phyloP scores from a whole-genome alignment of 176 grass and related monocot species.

The Puccinellia tenuiflora region DNA sequence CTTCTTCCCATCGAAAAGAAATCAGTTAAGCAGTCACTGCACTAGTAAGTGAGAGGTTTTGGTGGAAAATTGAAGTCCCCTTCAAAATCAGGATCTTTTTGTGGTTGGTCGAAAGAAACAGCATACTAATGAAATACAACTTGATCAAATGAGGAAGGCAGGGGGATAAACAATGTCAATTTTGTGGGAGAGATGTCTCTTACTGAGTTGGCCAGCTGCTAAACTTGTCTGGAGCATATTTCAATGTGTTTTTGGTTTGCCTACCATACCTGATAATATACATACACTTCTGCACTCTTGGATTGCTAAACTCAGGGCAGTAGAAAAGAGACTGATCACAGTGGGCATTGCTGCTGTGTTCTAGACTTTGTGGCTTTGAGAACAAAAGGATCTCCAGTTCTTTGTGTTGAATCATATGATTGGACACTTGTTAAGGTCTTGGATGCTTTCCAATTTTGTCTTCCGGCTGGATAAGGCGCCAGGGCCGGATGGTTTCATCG shows the following conservation, averaged over 20 bases:
- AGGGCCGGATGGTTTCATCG: too few species aligned
- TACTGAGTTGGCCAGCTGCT: too few species aligned
- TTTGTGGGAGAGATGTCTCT: background rate
- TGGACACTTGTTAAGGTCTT: too few species aligned
- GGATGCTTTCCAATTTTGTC: too few species aligned
- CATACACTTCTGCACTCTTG: background rate
- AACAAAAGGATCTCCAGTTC: background rate
- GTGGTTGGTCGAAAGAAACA: background rate
- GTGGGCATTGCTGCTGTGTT: background rate
- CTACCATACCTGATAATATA: background rate
- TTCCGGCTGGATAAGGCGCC: too few species aligned
- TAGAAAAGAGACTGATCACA: background rate
- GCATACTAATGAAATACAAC: too few species aligned
- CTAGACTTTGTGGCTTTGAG: too few species aligned
- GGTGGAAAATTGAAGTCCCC: background rate
- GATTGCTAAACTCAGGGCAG: background rate
- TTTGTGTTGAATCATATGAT: background rate
- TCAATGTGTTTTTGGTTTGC: too few species aligned
- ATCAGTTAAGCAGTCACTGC: too few species aligned
- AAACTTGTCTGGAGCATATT: background rate
- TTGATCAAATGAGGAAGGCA: too few species aligned
- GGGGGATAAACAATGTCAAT: background rate
- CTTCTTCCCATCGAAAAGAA: too few species aligned
- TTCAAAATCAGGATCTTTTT: background rate
- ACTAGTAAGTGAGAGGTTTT: too few species aligned